Evolutionary conservation across 1,284 basidiomycete species (phyloP), one percentile per base, ranked within the genome.

Genomic region (Psilocybe mexicana): DNA sequence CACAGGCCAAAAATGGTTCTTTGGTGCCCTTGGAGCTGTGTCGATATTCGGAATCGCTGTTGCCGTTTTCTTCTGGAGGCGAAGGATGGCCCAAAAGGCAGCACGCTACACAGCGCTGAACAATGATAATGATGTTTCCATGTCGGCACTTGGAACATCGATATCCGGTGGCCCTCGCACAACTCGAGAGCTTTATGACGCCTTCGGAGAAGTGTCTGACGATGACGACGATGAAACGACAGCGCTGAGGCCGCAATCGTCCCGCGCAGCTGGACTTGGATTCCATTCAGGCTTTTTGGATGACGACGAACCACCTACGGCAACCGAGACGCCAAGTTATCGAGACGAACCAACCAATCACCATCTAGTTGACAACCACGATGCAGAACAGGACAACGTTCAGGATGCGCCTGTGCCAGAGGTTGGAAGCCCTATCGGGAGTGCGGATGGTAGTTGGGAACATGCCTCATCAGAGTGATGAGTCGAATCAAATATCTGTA

Each of bases 151-250:
- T 55, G 74, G 74, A 51, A 68, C 71, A 28, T 69, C 70, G 25
- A 64, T 70, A 18, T 70, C 69, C 33, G 72, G 76, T 6, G 75
- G 76, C 52, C 67, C 78, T 26, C 80, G 82, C 18, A 87, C 90
- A 43, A 87, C 90, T 43, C 92, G 90, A 75, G 94, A 96, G 71
- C 70, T 96, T 56, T 96, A 96, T 67, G 94, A 96, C 73, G 93
- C 94, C 12, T 96, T 96, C 74, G 93, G 93, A 23, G 92, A 94
- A 70, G 81, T 87, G 33, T 88, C 85, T 26, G 89, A 91, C 43
- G 85, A 90, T 48, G 86, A 90, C 59, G 87, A 79, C 28, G 83
- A 91, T 69, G 89, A 92, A 67, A 79, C 82, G 64, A 85, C 85
- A 3, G 78, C 78, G 43, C 72, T 92, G 54, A 74, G 75, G 42